These are phyloP conservation scores for Shiraia sp. DNA, from an alignment of 2,329 filamentous ascomycete species.

Conservation along the genomic window DNA sequence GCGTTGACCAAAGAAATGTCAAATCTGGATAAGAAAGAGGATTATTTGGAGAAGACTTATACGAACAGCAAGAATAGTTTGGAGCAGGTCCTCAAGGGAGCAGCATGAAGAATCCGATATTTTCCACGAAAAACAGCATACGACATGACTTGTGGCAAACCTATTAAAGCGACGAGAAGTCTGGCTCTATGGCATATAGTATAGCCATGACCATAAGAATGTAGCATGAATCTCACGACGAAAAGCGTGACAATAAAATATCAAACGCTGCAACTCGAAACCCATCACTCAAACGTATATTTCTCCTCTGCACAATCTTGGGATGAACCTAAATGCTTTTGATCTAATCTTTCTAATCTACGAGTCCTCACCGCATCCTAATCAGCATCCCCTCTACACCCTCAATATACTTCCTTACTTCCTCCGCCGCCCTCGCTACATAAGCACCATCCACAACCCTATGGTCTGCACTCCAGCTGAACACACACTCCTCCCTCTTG, in stretches of 20 bases:
- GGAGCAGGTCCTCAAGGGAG: conserved; percentile 75
- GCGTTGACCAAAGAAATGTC: conserved; percentile 77
- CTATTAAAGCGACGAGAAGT: too few species aligned
- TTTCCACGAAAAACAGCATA: background rate
- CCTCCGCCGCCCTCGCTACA: conserved; percentile 86
- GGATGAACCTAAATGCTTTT: conserved; percentile 2
- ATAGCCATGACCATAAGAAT: too few species aligned
- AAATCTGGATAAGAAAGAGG: conserved; percentile 82
- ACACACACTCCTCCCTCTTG: conserved; percentile 79
- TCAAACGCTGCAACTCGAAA: too few species aligned
- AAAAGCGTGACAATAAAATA: too few species aligned
- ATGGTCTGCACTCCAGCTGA: conserved; percentile 97
- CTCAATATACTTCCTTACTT: conserved; percentile 77
- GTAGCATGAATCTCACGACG: too few species aligned
- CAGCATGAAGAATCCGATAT: background rate
- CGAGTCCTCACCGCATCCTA: conserved; percentile 48
- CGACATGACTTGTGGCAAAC: too few species aligned
- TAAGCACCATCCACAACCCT: conserved; percentile 92
- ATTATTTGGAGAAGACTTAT: conserved; percentile 92
- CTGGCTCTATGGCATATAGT: too few species aligned
- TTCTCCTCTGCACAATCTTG: background rate
- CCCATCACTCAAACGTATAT: too few species aligned
- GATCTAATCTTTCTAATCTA: background rate
- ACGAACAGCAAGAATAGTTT: conserved; percentile 93
- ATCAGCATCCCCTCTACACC: conserved; percentile 86